Conservation (phyloP, 768 basidiomycete genomes). For the Porphyrellus cyaneotinctus region DNA sequence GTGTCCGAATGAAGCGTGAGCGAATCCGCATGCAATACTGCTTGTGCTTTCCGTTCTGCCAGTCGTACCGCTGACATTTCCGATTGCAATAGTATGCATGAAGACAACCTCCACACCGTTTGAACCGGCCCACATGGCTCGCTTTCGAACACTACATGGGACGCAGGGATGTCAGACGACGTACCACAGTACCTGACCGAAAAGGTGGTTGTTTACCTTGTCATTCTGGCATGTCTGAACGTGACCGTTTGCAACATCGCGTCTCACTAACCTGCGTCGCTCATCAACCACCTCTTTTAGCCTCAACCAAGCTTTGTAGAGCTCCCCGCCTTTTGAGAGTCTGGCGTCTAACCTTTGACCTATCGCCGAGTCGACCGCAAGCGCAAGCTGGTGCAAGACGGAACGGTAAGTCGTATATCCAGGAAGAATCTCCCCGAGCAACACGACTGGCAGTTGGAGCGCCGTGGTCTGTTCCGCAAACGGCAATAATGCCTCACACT, state of each 20-base stretch:
- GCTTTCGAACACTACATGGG: slow-evolving; percentile 21
- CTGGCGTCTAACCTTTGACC: slow-evolving; percentile 7
- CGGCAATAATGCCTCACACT: slow-evolving; percentile 19
- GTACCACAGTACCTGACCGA: neutral
- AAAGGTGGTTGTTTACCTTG: slow-evolving; percentile 1
- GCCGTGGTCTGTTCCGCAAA: slow-evolving; percentile 14
- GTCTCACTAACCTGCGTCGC: slow-evolving; percentile 17
- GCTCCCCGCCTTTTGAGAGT: slow-evolving; percentile 13
- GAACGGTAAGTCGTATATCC: slow-evolving; percentile 28
- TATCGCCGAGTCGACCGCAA: slow-evolving; percentile 8
- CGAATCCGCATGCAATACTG: slow-evolving; percentile 22
- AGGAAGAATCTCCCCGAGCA: slow-evolving; percentile 19
- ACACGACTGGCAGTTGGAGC: neutral
- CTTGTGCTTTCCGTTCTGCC: slow-evolving; percentile 27
- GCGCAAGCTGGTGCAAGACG: slow-evolving; percentile 12
- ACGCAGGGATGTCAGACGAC: neutral
- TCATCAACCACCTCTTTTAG: slow-evolving; percentile 18
- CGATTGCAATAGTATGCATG: slow-evolving; percentile 29
- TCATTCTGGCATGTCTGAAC: slow-evolving; percentile 29
- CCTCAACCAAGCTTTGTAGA: slow-evolving; percentile 22
- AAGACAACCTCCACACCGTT: slow-evolving; percentile 25
- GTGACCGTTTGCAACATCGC: slow-evolving; percentile 13
- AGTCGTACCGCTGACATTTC: slow-evolving; percentile 27
- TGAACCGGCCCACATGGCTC: slow-evolving; percentile 15
- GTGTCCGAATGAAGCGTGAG: slow-evolving; percentile 14